phyloP scores from a whole-genome alignment of 306 rosid species.

The Vigna hirtella region DNA sequence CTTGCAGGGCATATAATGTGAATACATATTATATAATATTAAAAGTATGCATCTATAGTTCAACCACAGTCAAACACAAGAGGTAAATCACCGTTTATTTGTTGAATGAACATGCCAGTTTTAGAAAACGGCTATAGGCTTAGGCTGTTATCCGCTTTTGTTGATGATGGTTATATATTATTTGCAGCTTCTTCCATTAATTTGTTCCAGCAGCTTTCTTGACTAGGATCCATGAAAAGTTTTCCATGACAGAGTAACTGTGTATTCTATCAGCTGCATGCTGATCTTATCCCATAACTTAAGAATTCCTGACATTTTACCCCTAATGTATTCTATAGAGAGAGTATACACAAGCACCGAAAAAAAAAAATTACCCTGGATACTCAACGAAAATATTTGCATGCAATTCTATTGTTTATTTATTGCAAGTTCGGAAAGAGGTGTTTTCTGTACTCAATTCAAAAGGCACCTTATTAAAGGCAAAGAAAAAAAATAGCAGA shows the following conservation, averaged over 20 bases:
- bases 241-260: not conserved
- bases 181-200: constrained; percentile 4
- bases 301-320: not conserved
- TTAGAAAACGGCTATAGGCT: not conserved
- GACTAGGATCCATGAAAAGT: not conserved
- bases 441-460: constrained; percentile 7
- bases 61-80: not conserved
- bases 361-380: not conserved
- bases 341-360: not conserved
- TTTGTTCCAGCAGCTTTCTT: not conserved
- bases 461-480: constrained; percentile 15
- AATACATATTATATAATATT: not conserved
- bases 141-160: not conserved
- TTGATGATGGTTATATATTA: not conserved
- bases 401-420: not conserved
- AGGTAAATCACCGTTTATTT: not conserved
- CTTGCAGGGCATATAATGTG: not conserved
- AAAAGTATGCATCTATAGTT: not conserved
- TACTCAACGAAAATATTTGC: constrained; percentile 6
- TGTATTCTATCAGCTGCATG: not conserved
- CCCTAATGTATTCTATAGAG: not conserved
- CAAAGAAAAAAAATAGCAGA: not conserved
- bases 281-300: not conserved
- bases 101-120: not conserved
- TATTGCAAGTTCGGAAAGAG: not conserved